A percentile compares a stretch with the other conserved stretches of the same genome.
Conservation (phyloP, 2,329 filamentous ascomycete genomes). For the Lomentospora prolificans region DNA sequence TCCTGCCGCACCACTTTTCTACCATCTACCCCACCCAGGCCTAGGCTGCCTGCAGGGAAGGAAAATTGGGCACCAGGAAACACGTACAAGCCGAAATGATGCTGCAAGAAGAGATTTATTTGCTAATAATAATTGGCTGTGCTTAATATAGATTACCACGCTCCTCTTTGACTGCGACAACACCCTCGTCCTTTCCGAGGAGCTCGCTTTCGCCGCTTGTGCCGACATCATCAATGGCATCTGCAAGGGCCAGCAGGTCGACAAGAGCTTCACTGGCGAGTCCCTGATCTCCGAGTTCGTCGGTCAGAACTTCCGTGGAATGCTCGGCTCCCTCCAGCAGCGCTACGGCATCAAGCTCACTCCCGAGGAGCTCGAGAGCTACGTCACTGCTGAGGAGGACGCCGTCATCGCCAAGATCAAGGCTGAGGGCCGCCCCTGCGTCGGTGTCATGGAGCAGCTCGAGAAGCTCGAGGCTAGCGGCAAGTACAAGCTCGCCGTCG, state of each 20-base stretch:
- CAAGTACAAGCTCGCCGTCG: constrained; percentile 68
- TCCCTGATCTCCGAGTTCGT: constrained; percentile 79
- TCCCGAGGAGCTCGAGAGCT: constrained; percentile 59
- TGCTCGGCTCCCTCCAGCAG: constrained; percentile 68
- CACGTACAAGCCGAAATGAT: background rate
- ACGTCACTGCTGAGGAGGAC: constrained; percentile 70
- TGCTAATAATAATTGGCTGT: background rate
- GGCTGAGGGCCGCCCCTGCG: constrained; percentile 56
- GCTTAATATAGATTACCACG: constrained; percentile 37
- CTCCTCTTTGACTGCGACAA: constrained; percentile 78
- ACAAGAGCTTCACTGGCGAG: constrained; percentile 64
- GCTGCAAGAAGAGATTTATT: background rate
- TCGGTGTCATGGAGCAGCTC: constrained; percentile 58
- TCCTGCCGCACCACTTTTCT: background rate
- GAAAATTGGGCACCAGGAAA: background rate
- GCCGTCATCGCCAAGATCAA: constrained; percentile 74
- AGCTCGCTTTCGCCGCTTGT: constrained; percentile 84
- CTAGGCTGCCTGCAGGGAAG: background rate
- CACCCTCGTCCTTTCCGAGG: constrained; percentile 86
- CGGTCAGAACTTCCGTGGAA: constrained; percentile 89
- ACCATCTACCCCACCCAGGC: background rate
- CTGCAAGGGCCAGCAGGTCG: constrained; percentile 54
- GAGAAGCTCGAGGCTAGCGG: constrained; percentile 48
- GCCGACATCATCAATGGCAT: constrained; percentile 84
- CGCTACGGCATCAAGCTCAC: constrained; percentile 65